phyloP scores from a whole-genome alignment of 129 eudicot genomes.

The Pulicaria dysenterica region DNA sequence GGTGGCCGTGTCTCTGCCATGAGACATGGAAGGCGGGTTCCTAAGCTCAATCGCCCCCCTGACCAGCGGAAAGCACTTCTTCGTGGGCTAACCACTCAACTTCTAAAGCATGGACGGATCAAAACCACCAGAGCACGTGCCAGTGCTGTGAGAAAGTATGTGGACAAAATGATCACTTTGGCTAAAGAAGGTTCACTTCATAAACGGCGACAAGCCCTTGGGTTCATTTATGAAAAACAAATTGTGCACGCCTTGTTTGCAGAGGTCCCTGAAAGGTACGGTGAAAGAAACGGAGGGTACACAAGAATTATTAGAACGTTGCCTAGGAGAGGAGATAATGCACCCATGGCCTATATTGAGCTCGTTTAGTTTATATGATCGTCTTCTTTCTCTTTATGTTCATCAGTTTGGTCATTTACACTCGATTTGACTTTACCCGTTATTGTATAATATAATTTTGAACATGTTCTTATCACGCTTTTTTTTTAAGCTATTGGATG shows the following conservation, averaged over 20 bases:
- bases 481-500: slow-evolving; percentile 1
- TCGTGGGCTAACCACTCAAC: slow-evolving; percentile 91
- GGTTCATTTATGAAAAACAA: slow-evolving; percentile 85
- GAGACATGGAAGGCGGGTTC: slow-evolving; percentile 91
- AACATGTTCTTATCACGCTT: slow-evolving; percentile 2
- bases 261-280: slow-evolving; percentile 84
- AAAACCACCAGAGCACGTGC: slow-evolving; percentile 93
- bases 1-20: slow-evolving; percentile 73
- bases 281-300: slow-evolving; percentile 92
- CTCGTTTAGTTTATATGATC: slow-evolving; percentile 56
- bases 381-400: neutral
- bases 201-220: slow-evolving; percentile 93
- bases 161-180: slow-evolving; percentile 88
- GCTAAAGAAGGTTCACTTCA: slow-evolving; percentile 95
- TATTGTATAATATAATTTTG: slow-evolving; percentile 34
- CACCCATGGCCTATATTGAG: slow-evolving; percentile 96
- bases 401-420: neutral
- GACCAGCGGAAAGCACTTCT: slow-evolving; percentile 92
- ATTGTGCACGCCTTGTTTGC: slow-evolving; percentile 93
- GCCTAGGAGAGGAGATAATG: slow-evolving; percentile 95
- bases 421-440: slow-evolving; percentile 9
- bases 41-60: slow-evolving; percentile 88
- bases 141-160: slow-evolving; percentile 76
- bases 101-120: slow-evolving; percentile 80
- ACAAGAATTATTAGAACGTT: slow-evolving; percentile 82